Evolutionary conservation across 2,329 filamentous ascomycete species (phyloP).

Genomic region (Hypoxylon sp.): DNA sequence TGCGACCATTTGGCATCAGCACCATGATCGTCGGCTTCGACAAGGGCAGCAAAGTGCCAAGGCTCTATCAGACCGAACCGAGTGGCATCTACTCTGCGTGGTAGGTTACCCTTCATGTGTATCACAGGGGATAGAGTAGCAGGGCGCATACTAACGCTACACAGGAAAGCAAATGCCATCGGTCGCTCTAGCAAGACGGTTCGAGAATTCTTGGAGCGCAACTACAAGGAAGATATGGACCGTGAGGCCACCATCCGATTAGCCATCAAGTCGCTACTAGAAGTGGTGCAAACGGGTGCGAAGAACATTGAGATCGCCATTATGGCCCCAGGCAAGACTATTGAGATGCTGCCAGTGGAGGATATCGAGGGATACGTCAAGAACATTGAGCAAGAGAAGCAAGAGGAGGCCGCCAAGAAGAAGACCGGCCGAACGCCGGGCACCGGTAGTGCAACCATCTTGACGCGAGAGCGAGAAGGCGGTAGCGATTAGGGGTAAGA

Average conservation of each 20-base stretch:
- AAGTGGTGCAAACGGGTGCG: slow-evolving; percentile 97
- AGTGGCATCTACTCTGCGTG: slow-evolving; percentile 99
- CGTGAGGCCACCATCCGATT: slow-evolving; percentile 95
- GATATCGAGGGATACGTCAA: slow-evolving; percentile 98
- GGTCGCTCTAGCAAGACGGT: slow-evolving; percentile 99
- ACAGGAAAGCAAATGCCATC: slow-evolving; percentile 98
- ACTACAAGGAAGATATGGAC: slow-evolving; percentile 99
- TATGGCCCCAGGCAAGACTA: slow-evolving; percentile 91
- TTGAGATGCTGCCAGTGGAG: slow-evolving; percentile 95
- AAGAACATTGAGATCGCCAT: slow-evolving; percentile 99
- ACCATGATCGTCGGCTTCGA: slow-evolving; percentile 99
- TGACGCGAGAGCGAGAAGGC: slow-evolving; percentile 73
- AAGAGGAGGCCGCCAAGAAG: slow-evolving; percentile 98
- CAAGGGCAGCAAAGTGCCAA: slow-evolving; percentile 87
- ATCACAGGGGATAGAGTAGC: slow-evolving; percentile 7
- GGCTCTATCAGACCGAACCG: slow-evolving; percentile 98
- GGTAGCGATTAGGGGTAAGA: slow-evolving; percentile 47
- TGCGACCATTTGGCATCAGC: slow-evolving; percentile 98
- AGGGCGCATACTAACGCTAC: slow-evolving; percentile 25
- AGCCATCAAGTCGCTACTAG: slow-evolving; percentile 96
- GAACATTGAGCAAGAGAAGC: slow-evolving; percentile 99
- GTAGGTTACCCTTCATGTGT: slow-evolving; percentile 66
- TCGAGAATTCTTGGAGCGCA: slow-evolving; percentile 97
- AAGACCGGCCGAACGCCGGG: slow-evolving; percentile 85
- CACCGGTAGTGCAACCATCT: slow-evolving; percentile 78